Base-by-base conservation (phyloP, 352 stramenopile genomes). In the Elongisporangium senticosum region DNA sequence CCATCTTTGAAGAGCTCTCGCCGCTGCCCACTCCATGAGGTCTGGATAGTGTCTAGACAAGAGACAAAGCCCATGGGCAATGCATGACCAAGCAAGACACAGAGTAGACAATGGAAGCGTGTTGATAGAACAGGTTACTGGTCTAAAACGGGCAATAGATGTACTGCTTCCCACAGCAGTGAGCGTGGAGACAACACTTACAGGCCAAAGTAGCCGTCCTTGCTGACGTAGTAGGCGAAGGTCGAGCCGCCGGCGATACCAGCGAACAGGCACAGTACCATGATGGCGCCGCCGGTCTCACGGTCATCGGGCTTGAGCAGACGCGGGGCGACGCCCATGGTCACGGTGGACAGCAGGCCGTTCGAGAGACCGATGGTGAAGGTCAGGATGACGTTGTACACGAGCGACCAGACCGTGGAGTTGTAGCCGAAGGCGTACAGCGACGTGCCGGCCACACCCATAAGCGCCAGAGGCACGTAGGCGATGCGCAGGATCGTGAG, bases 331-430 rank as follows among this genome's bases (percentile, higher is more conserved):
- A 74, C 61, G 19, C 78, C 74, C 71, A 87, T 87, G 2, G 80
- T 90, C 26, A 90, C 71, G 7, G 78, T 90, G 11, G 64, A 82
- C 39, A 88, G 56, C 37, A 90, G 57, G 10, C 77, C 76, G 19
- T 79, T 85, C 22, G 72, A 65, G 10, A 90, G 22, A 20, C 76
- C 72, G 47, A 90, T 75, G 43, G 66, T 10, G 5, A 81, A 69
- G 65, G 79, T 87, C 52, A 88, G 62, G 10, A 70, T 22, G 47
- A 76, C 67, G 57, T 82, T 75, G 63, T 77, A 80, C 2, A 55
- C 48, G 40, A 83, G 68, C 53, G 64, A 58, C 1, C 56, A 39
- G 23, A 71, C 58, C 50, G 70, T 55, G 10, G 33, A 43, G 51
- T 70, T 51, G 21, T 62, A 51, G 22, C 60, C 69, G 26, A 88